These are phyloP conservation scores for Rhynchosporium agropyri DNA, from an alignment of 2,329 filamentous ascomycete genomes.

Conservation along the genomic window DNA sequence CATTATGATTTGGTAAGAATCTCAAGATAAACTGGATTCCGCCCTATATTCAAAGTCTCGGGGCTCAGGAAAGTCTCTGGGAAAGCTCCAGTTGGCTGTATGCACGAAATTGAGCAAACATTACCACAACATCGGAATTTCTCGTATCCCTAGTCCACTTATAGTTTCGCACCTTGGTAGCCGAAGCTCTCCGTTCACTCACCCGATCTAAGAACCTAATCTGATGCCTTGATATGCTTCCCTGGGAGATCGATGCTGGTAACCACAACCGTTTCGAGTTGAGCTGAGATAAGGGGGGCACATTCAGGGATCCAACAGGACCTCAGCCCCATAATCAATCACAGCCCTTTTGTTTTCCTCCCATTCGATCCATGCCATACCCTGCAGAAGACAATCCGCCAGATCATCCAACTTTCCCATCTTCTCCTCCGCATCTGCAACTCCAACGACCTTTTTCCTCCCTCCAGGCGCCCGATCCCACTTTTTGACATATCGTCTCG, in stretches of 20 bases:
- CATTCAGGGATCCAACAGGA: constrained; percentile 33
- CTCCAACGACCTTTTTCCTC: constrained; percentile 38
- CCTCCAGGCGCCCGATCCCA: constrained; percentile 37
- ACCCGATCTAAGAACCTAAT: too few relatives aligned
- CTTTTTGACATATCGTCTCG: constrained; percentile 43
- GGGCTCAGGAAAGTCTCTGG: too few relatives aligned
- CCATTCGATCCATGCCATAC: constrained; percentile 77
- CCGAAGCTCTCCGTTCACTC: too few relatives aligned
- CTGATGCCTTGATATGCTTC: too few relatives aligned
- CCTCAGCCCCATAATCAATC: constrained; percentile 41
- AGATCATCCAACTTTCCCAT: constrained; percentile 76
- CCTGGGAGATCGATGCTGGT: too few relatives aligned
- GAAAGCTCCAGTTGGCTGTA: too few relatives aligned
- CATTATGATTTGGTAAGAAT: too few relatives aligned
- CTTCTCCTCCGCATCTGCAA: constrained; percentile 34
- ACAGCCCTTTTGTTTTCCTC: constrained; percentile 57
- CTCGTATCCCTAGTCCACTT: too few relatives aligned
- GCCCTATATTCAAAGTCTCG: too few relatives aligned
- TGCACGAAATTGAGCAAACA: too few relatives aligned
- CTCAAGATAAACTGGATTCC: neutral
- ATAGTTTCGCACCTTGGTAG: too few relatives aligned
- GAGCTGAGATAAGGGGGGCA: neutral
- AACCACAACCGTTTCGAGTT: neutral
- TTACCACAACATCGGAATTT: too few relatives aligned
- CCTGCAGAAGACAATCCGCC: constrained; percentile 78